Evolutionary conservation across 768 basidiomycete genomes (phyloP).

Genomic region (Suillus tomentosus): DNA sequence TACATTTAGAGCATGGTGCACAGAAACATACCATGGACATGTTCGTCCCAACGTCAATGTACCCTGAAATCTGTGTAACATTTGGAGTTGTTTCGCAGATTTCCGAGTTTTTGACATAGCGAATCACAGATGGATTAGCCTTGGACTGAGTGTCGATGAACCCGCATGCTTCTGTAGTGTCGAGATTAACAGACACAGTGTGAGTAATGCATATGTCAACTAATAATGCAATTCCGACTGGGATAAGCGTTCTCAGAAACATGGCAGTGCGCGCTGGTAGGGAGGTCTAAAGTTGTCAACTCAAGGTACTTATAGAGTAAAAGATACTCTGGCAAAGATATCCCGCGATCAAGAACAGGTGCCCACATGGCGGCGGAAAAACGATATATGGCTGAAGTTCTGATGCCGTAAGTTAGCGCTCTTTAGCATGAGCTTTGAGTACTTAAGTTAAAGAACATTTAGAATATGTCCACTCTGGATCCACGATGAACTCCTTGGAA

Average conservation of each 20-base stretch:
- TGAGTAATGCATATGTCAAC: constrained; percentile 1
- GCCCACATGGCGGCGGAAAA: neutral
- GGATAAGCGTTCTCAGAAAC: constrained; percentile 13
- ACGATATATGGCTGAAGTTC: neutral
- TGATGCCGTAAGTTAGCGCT: neutral
- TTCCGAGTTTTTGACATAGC: constrained; percentile 59
- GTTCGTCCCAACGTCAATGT: constrained; percentile 55
- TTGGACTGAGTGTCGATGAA: constrained; percentile 19
- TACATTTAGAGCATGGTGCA: neutral
- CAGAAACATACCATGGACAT: constrained; percentile 54
- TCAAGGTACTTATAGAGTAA: neutral
- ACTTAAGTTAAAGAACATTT: neutral
- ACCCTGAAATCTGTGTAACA: constrained; percentile 62
- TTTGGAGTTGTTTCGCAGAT: constrained; percentile 67
- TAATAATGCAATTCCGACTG: constrained; percentile 6
- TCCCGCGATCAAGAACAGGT: neutral
- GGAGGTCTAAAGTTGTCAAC: neutral
- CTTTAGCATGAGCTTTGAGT: neutral
- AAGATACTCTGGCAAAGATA: neutral
- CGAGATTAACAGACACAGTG: neutral
- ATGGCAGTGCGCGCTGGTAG: constrained; percentile 11
- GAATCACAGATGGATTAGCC: constrained; percentile 34
- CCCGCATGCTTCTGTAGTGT: neutral
- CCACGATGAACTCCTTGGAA: neutral
- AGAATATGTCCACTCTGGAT: neutral